Base-by-base conservation (phyloP, 176 grass and related monocot genomes). In the Zizania latifolia region DNA sequence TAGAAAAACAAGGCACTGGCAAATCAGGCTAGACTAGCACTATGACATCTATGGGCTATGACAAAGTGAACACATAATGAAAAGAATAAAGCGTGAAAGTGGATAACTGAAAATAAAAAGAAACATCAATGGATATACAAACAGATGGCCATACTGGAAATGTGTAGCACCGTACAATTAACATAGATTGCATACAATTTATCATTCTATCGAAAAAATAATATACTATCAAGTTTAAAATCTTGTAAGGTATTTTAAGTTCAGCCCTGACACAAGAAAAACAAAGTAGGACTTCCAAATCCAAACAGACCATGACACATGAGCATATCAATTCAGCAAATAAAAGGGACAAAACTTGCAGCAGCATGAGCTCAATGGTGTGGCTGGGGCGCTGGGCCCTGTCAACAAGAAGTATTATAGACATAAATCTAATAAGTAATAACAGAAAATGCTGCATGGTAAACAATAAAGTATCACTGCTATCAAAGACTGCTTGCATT, bases 131-230 rank as follows among this genome's bases (percentile, higher is more conserved):
- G 27, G 50, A n/a, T 13, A 65, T 13, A 43, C 3, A 48, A 57
- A 46, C 12, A 62, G 48, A 19, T 37, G 32, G 32, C 39, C 24
- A 28, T 48, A 27, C 26, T 60, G 61, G 5, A 65, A 65, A 68
- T 27, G 66, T 69, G 10, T 50, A n/a, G n/a, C 40, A 59, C 29
- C 4, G 41, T 36, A 70, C 17, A 82, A 26, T 30, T 51, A 50
- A 63, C 14, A 82, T 26, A 34, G 9, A 58, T 58, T 8, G 50
- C n/a, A 31, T 15, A 73, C 10, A n/a, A 66, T 38, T 53, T 65
- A 45, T 46, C 43, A 70, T 64, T 6, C 33, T 69, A 62, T 55
- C 21, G 68, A 53, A 68, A 78, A 72, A 73, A 15, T 58, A 64
- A 63, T 22, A 67, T 53, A 15, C 6, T 32, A 65, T 59, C 32